Conservation (phyloP, 2,329 filamentous ascomycete genomes). For the Ceratocystis diversiconidia region DNA sequence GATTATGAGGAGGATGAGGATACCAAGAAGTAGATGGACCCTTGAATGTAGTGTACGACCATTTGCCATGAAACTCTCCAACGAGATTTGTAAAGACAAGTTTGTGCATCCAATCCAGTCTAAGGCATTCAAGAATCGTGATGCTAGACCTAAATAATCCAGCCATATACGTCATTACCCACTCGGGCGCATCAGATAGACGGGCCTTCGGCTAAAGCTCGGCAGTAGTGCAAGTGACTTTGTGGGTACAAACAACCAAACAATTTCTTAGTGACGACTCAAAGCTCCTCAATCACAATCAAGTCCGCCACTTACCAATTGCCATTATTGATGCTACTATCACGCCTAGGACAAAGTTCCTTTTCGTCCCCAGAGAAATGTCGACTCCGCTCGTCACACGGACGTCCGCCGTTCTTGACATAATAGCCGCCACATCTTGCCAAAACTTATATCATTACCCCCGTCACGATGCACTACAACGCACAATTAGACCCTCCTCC, state of each 20-base stretch:
- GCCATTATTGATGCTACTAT: background rate
- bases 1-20: constrained; percentile 23
- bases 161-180: background rate
- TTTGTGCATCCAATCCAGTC: background rate
- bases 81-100: background rate
- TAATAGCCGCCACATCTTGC: background rate
- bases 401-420: background rate
- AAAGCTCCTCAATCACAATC: background rate
- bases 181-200: background rate
- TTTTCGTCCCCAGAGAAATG: background rate
- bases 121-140: background rate
- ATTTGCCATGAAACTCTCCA: background rate
- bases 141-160: background rate
- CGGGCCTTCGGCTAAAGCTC: background rate
- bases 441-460: background rate
- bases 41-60: constrained; percentile 7
- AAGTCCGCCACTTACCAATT: too few relatives aligned
- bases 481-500: background rate
- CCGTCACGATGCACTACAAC: background rate
- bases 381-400: background rate
- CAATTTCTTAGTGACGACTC: background rate
- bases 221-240: background rate
- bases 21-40: constrained; percentile 18
- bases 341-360: background rate
- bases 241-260: background rate